phyloP scores from a whole-genome alignment of 129 eudicot genomes.

The Escallonia rubra region DNA sequence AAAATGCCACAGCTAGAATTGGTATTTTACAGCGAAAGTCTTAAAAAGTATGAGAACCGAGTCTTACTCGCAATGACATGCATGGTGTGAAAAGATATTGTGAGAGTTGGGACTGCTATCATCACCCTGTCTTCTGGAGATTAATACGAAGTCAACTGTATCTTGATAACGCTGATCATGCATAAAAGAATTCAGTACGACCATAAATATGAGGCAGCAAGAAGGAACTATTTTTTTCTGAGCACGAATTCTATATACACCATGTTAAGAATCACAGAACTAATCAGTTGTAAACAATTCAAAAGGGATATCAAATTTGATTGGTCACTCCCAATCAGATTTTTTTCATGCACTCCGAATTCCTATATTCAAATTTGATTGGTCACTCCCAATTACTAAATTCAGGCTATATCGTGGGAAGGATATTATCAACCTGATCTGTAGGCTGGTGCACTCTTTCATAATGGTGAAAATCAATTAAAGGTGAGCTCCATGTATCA shows the following conservation, averaged over 20 bases:
- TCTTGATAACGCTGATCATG: constrained; percentile 38
- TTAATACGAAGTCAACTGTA: constrained; percentile 78
- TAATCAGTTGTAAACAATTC: too few species aligned
- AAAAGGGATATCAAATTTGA: too few species aligned
- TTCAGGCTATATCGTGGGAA: background rate
- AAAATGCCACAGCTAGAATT: too few species aligned
- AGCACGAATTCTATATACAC: background rate
- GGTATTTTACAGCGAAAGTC: too few species aligned
- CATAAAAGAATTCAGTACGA: constrained; percentile 4
- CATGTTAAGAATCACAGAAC: too few species aligned
- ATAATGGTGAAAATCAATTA: constrained; percentile 64
- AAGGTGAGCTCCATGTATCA: constrained; percentile 55
- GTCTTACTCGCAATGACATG: constrained; percentile 86
- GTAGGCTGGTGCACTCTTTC: constrained; percentile 55
- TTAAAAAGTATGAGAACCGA: too few species aligned
- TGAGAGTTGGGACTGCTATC: constrained; percentile 26
- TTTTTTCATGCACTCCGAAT: too few species aligned
- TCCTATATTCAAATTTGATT: too few species aligned
- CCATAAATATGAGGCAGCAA: background rate
- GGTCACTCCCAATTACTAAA: too few species aligned
- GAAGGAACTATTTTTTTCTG: background rate
- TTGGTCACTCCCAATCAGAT: too few species aligned
- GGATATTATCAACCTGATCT: constrained; percentile 40
- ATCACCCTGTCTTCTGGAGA: constrained; percentile 38
- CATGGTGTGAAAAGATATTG: constrained; percentile 59